Base-by-base conservation (phyloP, 225 moss, liverwort and hornwort genomes). In the Physcomitrium patens region DNA sequence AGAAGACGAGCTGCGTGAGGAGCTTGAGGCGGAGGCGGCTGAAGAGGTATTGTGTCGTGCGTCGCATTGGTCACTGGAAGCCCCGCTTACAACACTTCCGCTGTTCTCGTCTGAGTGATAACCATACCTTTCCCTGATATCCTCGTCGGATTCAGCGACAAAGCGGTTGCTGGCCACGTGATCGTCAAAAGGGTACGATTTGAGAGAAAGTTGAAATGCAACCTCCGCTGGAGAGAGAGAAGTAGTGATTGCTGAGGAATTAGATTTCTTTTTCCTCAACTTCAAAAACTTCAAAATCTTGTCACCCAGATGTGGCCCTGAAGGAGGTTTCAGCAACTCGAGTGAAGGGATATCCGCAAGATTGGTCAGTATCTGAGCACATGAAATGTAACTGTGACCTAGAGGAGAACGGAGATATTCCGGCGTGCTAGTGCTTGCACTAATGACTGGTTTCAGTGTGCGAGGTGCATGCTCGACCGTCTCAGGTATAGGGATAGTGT, bases 211-310 rank as follows among this genome's bases (percentile, higher is more conserved):
- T 49, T 51, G 42, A 22, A 15, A 49, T 50, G 6, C 3, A 24
- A 42, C 8, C 58, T 63, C 75, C 57, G 19, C 80, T 31, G 56
- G 47, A 57, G 31, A 3, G 31, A 37, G 19, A 37, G 42, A n/a
- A 17, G n/a, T 47, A 58, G 57, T 50, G 6, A 60, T 67, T 5
- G 58, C 54, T 16, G 75, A 23, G 9, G 67, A 55, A 9, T 24
- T 69, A 17, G 59, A 26, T 47, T 61, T 76, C 76, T 61, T 72
- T 57, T 37, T 37, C 31, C 60, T 67, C 76, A 72, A 47, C 81
- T 81, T 81, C n/a, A 81, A 17, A 31, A 81, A n/a, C 76, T 54
- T 76, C 54, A 81, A 53, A 26, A 81, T 53, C 67, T 65, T 76
- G 66, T 23, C 60, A 2, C 67, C 67, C 12, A 81, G n/a, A 19